phyloP scores from a whole-genome alignment of 768 basidiomycete species.

The Omphalotus guepiniiformis region DNA sequence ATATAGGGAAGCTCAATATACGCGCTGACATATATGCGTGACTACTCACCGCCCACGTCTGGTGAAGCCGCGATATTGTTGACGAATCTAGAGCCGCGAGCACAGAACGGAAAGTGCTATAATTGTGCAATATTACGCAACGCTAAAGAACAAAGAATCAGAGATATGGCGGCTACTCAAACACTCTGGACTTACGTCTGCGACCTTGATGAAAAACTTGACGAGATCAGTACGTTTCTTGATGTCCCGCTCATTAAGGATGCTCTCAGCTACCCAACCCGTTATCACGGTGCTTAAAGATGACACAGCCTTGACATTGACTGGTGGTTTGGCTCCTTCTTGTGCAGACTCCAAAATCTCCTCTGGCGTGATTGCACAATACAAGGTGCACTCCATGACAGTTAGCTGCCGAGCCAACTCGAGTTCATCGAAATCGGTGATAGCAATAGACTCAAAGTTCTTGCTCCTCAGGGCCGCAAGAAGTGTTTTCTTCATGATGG shows the following conservation, averaged over 20 bases:
- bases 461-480: constrained; percentile 63
- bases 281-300: constrained; percentile 90
- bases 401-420: constrained; percentile 94
- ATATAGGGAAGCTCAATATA: neutral
- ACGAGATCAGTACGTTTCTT: constrained; percentile 76
- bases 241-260: constrained; percentile 84
- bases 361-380: constrained; percentile 80
- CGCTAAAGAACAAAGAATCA: constrained; percentile 47
- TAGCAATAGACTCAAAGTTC: constrained; percentile 54
- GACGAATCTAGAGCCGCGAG: constrained; percentile 94
- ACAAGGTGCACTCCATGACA: constrained; percentile 87
- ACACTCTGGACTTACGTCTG: constrained; percentile 58
- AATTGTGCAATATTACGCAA: constrained; percentile 80
- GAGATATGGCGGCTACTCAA: neutral
- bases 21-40: neutral
- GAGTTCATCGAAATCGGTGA: constrained; percentile 90
- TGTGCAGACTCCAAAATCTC: constrained; percentile 86
- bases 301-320: constrained; percentile 79
- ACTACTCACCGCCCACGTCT: constrained; percentile 87
- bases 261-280: constrained; percentile 94
- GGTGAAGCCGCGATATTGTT: constrained; percentile 85
- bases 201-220: constrained; percentile 93
- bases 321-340: constrained; percentile 55
- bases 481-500: constrained; percentile 78
- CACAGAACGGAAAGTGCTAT: constrained; percentile 88